These are phyloP conservation scores for Rhodotorula babjevae DNA, from an alignment of 768 basidiomycete genomes.

Conservation along the genomic window DNA sequence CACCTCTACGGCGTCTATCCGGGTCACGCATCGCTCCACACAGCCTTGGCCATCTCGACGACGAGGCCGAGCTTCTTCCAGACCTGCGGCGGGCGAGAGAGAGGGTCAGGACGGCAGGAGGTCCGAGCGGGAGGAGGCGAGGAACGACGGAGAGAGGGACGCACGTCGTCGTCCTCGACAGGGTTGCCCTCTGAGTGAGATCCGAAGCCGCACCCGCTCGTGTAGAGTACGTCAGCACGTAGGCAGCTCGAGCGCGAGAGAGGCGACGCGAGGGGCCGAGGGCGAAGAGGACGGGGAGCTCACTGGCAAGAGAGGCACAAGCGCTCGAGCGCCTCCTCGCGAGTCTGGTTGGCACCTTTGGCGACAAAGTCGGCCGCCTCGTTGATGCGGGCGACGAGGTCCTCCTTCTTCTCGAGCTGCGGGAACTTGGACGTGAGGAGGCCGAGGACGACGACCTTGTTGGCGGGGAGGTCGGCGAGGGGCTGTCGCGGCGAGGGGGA, in stretches of 20 bases:
- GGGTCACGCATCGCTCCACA: not conserved
- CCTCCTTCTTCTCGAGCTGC: constrained; percentile 55
- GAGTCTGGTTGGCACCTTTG: constrained; percentile 51
- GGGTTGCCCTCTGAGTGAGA: constrained; percentile 60
- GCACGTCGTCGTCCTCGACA: constrained; percentile 54
- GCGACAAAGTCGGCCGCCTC: constrained; percentile 57
- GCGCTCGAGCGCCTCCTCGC: constrained; percentile 53
- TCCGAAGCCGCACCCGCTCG: constrained; percentile 57
- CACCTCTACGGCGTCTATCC: too few relatives aligned
- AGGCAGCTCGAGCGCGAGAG: too few relatives aligned
- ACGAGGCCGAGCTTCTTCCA: not conserved
- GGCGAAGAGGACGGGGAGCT: not conserved
- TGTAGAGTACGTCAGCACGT: not conserved
- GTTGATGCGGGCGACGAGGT: constrained; percentile 55
- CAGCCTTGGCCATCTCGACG: not conserved
- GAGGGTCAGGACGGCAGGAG: not conserved
- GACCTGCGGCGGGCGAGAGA: not conserved
- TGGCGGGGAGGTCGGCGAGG: constrained; percentile 40
- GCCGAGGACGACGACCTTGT: constrained; percentile 44
- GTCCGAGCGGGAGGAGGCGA: not conserved
- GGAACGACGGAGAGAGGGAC: not conserved
- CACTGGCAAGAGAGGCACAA: constrained; percentile 61
- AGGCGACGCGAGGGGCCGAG: too few relatives aligned
- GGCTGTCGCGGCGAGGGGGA: constrained; percentile 26
- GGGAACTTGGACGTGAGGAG: constrained; percentile 43